phyloP scores from a whole-genome alignment of 1,284 basidiomycete species.

The Neolentinus lepideus region DNA sequence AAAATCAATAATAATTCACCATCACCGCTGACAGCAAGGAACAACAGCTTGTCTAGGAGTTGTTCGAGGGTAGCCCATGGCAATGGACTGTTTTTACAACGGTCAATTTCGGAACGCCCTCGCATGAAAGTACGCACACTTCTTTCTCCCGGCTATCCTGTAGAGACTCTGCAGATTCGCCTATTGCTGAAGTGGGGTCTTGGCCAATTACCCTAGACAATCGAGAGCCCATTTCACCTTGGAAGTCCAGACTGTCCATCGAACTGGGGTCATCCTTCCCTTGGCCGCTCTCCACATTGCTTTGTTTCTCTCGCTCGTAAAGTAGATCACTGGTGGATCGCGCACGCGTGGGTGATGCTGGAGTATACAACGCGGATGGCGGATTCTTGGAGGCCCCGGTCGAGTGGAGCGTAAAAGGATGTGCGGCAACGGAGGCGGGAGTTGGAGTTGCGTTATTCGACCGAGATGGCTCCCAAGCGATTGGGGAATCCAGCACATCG shows the following conservation, averaged over 20 bases:
- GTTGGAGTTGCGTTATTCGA: slow-evolving; percentile 12
- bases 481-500: slow-evolving; percentile 40
- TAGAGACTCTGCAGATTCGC: slow-evolving; percentile 9
- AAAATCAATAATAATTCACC: slow-evolving; percentile 35
- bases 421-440: slow-evolving; percentile 3
- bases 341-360: slow-evolving; percentile 38
- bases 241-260: slow-evolving; percentile 2
- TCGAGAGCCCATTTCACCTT: slow-evolving; percentile 21
- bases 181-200: not conserved
- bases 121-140: slow-evolving; percentile 18
- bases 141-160: slow-evolving; percentile 15
- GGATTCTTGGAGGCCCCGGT: not conserved
- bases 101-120: not conserved
- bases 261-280: slow-evolving; percentile 9
- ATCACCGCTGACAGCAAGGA: slow-evolving; percentile 69
- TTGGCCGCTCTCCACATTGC: slow-evolving; percentile 22
- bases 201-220: not conserved
- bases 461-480: slow-evolving; percentile 38
- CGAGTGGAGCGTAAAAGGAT: not conserved
- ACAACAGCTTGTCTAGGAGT: slow-evolving; percentile 69
- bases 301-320: slow-evolving; percentile 36
- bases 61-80: slow-evolving; percentile 71
- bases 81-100: slow-evolving; percentile 42
- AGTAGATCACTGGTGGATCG: slow-evolving; percentile 52
- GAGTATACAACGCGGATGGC: not conserved